Base-by-base conservation (phyloP, 441 rosid genomes). In the Pelargonium australe region DNA sequence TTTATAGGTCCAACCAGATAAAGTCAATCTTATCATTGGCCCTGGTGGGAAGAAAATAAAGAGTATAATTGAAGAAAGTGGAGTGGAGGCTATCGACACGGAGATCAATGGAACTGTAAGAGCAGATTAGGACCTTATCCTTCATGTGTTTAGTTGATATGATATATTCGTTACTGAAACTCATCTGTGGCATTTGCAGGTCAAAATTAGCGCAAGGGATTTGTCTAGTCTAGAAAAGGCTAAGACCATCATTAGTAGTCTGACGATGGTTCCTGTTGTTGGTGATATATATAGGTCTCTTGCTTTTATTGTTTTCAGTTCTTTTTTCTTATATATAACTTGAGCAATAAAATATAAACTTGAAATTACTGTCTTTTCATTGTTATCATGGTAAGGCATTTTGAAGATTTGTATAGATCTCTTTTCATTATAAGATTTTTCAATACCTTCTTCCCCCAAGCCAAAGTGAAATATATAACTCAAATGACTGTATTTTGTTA, bases 1-100 rank as follows among this genome's bases (percentile, higher is more conserved):
- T 63, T 70, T 84, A 63, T 78, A 95, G 98, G 96, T 95, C 73
- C 78, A 80, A 72, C 93, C 93, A 57, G 84, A 85, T 73, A 95
- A 92, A 83, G 77, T 95, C 41, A 87, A 90, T 84, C 72, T 77
- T 65, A 90, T 95, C 72, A 92, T 95, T 69, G 98, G 99, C 79
- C 67, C 96, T 79, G 99, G 99, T 70, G 99, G 99, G 74, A 95
- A 95, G 89, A 95, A 92, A 81, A 89, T 95, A 63, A 95, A 83
- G 81, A 90, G 98, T 81, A 92, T 95, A 69, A 92, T 92, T 67
- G 99, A 90, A 83, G 99, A 92, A 77, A 86, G 93, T 66, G 99
- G 99, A 75, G 96, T 95, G 31, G 93, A 90, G 66, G 80, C 90
- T 79, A 92, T 95, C 76, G 97, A 95, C 76, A 80, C 96, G 62